phyloP scores from a whole-genome alignment of 2,329 filamentous ascomycete species.

The Cladosporium cucumerinum region DNA sequence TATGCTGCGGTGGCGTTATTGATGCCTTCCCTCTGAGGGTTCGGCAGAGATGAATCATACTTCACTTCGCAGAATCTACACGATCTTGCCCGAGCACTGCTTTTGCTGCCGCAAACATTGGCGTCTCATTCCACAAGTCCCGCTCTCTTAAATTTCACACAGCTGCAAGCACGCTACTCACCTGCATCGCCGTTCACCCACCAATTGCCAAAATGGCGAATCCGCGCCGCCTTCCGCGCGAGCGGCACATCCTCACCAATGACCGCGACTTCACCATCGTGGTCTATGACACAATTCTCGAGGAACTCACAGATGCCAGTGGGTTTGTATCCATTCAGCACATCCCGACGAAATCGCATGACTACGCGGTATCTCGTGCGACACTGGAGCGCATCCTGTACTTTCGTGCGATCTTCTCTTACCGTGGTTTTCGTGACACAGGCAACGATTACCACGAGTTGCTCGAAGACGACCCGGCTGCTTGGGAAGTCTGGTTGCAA shows the following conservation, averaged over 20 bases:
- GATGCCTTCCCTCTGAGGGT: neutral
- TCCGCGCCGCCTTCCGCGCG: neutral
- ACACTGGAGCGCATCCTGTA: neutral
- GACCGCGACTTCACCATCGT: neutral
- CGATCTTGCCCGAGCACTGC: neutral
- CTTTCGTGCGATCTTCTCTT: neutral
- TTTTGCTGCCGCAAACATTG: no score
- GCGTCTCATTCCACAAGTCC: no score
- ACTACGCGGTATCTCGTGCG: neutral
- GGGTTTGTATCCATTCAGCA: no score
- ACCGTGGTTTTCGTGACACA: neutral
- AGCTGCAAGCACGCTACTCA: no score
- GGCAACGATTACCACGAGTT: neutral
- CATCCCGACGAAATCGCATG: neutral
- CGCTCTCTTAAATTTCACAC: no score
- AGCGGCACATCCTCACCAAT: neutral
- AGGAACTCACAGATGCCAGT: neutral
- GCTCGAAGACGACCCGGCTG: neutral
- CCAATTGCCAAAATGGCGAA: no score
- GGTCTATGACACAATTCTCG: neutral
- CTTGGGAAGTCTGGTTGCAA: conserved; percentile 19
- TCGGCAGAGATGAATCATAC: neutral
- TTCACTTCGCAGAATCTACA: neutral
- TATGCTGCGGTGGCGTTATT: neutral
- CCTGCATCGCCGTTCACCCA: no score